Percentiles rank a stretch among this genome's conserved stretches.
These are phyloP conservation scores for Neurospora intermedia DNA, from an alignment of 495 filamentous ascomycete genomes.

Conservation along the genomic window DNA sequence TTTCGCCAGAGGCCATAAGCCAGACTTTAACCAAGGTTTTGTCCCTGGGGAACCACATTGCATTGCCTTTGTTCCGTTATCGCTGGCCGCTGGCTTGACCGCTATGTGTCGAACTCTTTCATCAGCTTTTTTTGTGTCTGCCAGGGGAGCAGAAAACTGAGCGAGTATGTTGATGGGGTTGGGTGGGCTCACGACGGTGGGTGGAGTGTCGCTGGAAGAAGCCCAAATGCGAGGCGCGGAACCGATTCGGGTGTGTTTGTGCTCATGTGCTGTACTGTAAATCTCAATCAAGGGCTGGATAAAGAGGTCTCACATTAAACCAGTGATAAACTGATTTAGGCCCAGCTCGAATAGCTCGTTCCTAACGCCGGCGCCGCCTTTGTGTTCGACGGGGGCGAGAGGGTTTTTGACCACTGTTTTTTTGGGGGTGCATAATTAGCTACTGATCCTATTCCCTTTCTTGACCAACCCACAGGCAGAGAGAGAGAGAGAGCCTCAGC, in stretches of 20 bases:
- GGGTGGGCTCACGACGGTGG: background rate
- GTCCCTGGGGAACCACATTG: background rate
- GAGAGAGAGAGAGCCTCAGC: no score
- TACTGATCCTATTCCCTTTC: no score
- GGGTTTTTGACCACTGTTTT: slow-evolving; percentile 83
- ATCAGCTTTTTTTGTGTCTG: background rate
- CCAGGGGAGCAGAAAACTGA: background rate
- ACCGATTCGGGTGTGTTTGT: background rate
- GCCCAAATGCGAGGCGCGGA: background rate
- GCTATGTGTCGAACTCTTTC: background rate
- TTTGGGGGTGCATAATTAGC: no score
- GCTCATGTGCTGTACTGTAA: background rate
- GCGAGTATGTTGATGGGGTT: background rate
- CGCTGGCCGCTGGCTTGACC: background rate
- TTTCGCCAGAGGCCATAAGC: no score
- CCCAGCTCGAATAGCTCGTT: slow-evolving; percentile 93
- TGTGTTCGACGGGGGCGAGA: slow-evolving; percentile 80
- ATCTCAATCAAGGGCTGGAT: background rate
- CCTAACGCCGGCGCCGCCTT: slow-evolving; percentile 74
- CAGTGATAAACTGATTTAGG: slow-evolving; percentile 69
- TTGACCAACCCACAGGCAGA: no score
- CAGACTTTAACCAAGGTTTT: no score
- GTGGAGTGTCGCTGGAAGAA: background rate
- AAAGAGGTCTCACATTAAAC: slow-evolving; percentile 31
- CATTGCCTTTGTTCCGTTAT: background rate